Conservation (phyloP, 2,329 filamentous ascomycete species). For the Fusarium sp. region DNA sequence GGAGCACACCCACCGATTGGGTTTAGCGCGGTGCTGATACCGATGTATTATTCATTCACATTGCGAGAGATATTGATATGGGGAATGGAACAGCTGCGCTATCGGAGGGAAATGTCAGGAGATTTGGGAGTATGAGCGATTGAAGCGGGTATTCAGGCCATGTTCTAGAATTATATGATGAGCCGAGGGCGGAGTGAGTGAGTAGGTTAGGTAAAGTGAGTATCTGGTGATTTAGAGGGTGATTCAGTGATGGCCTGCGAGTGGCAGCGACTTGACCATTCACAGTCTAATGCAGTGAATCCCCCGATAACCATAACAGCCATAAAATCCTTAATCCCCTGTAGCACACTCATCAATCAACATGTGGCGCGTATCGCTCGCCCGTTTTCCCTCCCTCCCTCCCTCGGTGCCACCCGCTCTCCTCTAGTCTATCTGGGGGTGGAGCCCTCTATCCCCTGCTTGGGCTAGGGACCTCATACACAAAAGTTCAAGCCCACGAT, state of each 20-base stretch:
- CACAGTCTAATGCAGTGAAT: conserved; percentile 7
- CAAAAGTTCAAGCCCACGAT: conserved; percentile 23
- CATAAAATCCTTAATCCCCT: conserved; percentile 7
- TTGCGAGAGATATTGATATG: background rate
- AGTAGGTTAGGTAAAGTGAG: background rate
- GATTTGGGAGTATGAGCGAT: background rate
- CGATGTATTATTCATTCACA: background rate
- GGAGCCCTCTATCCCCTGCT: background rate
- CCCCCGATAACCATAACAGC: background rate
- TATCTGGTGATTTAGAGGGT: background rate
- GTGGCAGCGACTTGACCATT: background rate
- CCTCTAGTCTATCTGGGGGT: conserved; percentile 22
- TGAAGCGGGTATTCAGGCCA: background rate
- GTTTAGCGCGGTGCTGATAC: background rate
- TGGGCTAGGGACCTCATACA: background rate
- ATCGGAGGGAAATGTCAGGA: background rate
- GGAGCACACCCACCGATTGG: background rate
- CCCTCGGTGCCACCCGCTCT: conserved; percentile 33
- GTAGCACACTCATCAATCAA: background rate
- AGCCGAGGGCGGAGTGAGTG: background rate
- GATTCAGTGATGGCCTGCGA: background rate
- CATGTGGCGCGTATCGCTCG: conserved; percentile 13
- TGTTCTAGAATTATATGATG: background rate
- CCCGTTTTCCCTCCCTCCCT: background rate
- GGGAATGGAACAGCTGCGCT: background rate